Evolutionary conservation across 768 basidiomycete genomes (phyloP).

Genomic region (Scleroderma citrinum): DNA sequence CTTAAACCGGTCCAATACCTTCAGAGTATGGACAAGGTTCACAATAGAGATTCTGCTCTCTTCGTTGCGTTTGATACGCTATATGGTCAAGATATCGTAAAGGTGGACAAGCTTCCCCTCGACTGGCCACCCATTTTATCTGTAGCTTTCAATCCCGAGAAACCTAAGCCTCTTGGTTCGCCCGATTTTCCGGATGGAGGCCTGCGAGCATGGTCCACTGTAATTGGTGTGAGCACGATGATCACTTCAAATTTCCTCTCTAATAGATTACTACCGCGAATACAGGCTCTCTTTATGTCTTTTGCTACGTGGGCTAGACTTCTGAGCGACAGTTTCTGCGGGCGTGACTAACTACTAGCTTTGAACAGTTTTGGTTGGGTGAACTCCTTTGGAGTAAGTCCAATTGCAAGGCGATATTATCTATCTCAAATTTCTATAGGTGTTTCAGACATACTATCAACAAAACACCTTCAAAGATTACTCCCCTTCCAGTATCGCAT

Average conservation of each 20-base stretch:
- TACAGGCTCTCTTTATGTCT: slow-evolving; percentile 3
- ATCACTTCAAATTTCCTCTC: background rate
- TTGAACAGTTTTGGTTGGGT: slow-evolving; percentile 2
- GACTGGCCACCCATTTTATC: too few relatives aligned
- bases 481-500: slow-evolving; percentile 18
- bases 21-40: too few relatives aligned
- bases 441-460: slow-evolving; percentile 20
- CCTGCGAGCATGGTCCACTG: slow-evolving; percentile 8
- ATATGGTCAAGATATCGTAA: too few relatives aligned
- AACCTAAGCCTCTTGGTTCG: background rate
- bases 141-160: slow-evolving; percentile 1
- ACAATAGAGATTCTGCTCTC: too few relatives aligned
- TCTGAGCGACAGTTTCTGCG: background rate
- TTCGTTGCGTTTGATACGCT: too few relatives aligned
- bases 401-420: background rate
- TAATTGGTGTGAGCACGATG: slow-evolving; percentile 1
- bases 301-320: slow-evolving; percentile 2
- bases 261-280: background rate
- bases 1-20: too few relatives aligned
- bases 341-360: background rate
- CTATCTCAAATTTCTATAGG: background rate
- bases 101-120: too few relatives aligned
- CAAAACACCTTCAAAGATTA: slow-evolving; percentile 13
- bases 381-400: slow-evolving; percentile 4
- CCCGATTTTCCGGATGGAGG: slow-evolving; percentile 9